Base-by-base conservation (phyloP, 2,329 filamentous ascomycete genomes). In the Pseudocercospora fijiensis region DNA sequence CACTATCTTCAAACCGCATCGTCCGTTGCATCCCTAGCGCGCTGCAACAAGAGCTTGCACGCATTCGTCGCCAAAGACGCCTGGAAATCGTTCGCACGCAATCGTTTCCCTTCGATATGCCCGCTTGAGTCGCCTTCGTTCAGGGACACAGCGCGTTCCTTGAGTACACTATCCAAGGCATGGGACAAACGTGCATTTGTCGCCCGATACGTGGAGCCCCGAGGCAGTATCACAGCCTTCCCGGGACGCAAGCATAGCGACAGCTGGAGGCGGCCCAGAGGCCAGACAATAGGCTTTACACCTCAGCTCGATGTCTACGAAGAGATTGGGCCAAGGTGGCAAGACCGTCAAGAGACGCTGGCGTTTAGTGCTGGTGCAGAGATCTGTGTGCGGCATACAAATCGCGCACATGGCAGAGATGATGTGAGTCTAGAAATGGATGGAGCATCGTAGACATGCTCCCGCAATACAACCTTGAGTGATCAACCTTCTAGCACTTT, bases 291-390 rank as follows among this genome's bases (percentile, higher is more conserved):
- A 71, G 86, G 86, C 3, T 88, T 86, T 67, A 82, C 81, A 24
- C 86, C 86, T 18, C 71, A 73, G 18, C 49, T 75, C 13, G 74
- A 75, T 56, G 72, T 72, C 3, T 70, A 67, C 28, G 73, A 75
- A 58, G 65, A 71, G 10, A 61, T 73, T 47, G 69, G 65, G 6
- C 60, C 65, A 1, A 75, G 74, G 62, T 84, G 81, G 81, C 73
- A 75, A 53, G 77, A 82, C 55, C 78, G 83, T 67, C 81, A 79
- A 69, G 85, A 88, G 70, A 80, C 85, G 0, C 72, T 89, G 7
- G 84, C 81, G 2, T 87, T 85, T 81, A 85, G 85, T 58, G 86
- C 86, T 11, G 86, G 84, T 0, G 82, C 86, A 1, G 81, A 85
- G 62, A 71, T 89, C 9, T 75, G 84, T 4, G 76, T 81, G 10